These are phyloP conservation scores for Cercospora sp. DNA, from an alignment of 2,329 filamentous ascomycete genomes.

Conservation along the genomic window DNA sequence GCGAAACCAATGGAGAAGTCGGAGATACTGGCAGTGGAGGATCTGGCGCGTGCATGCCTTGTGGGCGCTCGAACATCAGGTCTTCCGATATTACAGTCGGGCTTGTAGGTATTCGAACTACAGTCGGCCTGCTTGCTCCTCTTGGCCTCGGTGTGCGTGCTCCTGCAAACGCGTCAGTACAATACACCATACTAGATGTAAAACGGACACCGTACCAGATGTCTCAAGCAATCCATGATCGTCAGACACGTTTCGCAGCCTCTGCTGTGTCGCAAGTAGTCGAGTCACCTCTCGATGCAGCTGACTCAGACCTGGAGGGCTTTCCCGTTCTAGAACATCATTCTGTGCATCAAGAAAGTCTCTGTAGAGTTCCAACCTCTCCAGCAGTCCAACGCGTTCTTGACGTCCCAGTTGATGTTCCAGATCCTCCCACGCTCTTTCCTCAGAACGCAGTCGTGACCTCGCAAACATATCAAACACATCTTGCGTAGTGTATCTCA, in stretches of 20 bases:
- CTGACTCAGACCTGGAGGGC: slow-evolving; percentile 5
- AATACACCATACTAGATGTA: background rate
- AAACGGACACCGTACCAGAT: slow-evolving; percentile 5
- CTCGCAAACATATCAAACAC: slow-evolving; percentile 50
- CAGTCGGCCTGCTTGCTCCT: slow-evolving; percentile 13
- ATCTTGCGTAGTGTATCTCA: slow-evolving; percentile 54
- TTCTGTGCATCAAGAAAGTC: slow-evolving; percentile 47
- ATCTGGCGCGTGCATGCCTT: slow-evolving; percentile 7
- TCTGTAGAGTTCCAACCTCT: slow-evolving; percentile 53
- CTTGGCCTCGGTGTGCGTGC: slow-evolving; percentile 24
- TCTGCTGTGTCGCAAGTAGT: slow-evolving; percentile 21
- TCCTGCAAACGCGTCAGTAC: slow-evolving; percentile 14
- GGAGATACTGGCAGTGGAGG: slow-evolving; percentile 39
- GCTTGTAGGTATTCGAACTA: slow-evolving; percentile 23
- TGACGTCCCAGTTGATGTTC: slow-evolving; percentile 49
- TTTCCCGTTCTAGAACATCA: slow-evolving; percentile 25
- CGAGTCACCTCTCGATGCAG: slow-evolving; percentile 8
- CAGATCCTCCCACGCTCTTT: slow-evolving; percentile 54
- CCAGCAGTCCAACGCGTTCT: slow-evolving; percentile 48
- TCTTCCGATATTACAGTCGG: slow-evolving; percentile 22
- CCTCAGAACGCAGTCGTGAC: slow-evolving; percentile 44
- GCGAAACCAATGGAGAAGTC: slow-evolving; percentile 36
- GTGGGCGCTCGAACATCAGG: background rate
- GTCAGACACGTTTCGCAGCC: slow-evolving; percentile 4
- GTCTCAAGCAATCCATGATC: background rate